These are phyloP conservation scores for Hebeloma cylindrosporum DNA, from an alignment of 768 basidiomycete genomes.

Conservation along the genomic window DNA sequence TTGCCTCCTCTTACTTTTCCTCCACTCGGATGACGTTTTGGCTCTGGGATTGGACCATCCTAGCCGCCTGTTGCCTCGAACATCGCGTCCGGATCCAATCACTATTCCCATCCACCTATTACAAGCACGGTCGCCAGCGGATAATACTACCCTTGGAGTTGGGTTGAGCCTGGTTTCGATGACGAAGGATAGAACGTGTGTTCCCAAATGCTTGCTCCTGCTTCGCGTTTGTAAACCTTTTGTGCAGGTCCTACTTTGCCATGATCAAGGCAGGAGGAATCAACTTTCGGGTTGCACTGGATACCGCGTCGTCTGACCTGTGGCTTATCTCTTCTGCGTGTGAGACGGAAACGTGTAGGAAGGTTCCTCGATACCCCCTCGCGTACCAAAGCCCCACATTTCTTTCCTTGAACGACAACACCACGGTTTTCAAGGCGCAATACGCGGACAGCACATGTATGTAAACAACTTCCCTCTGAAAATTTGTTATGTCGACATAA, in stretches of 20 bases:
- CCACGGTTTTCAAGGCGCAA: constrained; percentile 54
- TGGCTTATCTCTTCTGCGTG: constrained; percentile 73
- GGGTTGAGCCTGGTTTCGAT: constrained; percentile 47
- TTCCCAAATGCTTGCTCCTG: constrained; percentile 8
- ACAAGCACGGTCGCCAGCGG: constrained; percentile 20
- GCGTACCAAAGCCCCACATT: constrained; percentile 67
- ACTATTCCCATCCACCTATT: constrained; percentile 30
- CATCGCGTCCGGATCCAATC: constrained; percentile 28
- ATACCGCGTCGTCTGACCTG: constrained; percentile 73
- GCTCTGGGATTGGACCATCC: constrained; percentile 12
- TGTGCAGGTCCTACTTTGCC: constrained; percentile 63
- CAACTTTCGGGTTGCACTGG: constrained; percentile 66
- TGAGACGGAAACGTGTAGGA: constrained; percentile 49
- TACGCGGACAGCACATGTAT: constrained; percentile 72
- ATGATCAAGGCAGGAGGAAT: constrained; percentile 61
- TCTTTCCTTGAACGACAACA: constrained; percentile 56
- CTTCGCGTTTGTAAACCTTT: constrained; percentile 9
- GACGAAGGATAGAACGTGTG: constrained; percentile 47
- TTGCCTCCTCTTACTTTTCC: constrained; percentile 16
- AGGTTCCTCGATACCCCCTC: constrained; percentile 71
- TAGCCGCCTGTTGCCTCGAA: constrained; percentile 22
- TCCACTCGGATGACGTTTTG: constrained; percentile 3
- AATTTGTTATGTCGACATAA: constrained; percentile 5
- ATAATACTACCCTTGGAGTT: constrained; percentile 31
- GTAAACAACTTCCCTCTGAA: constrained; percentile 24